phyloP scores from a whole-genome alignment of 2,329 filamentous ascomycete genomes.

The Verticillium tricorpus region DNA sequence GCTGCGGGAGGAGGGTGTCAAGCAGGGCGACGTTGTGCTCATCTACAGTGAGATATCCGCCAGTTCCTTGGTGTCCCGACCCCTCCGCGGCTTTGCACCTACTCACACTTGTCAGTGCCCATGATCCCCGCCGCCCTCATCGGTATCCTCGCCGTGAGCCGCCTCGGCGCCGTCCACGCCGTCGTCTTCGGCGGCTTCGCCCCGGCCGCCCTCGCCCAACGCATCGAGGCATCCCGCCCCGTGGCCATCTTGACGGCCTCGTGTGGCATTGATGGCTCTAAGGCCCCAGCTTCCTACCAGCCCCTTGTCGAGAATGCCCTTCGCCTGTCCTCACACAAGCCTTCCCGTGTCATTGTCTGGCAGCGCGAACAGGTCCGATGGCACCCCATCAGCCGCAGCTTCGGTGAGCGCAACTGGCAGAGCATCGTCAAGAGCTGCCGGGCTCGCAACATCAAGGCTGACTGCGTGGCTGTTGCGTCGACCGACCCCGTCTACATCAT shows the following conservation, averaged over 20 bases:
- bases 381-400: slow-evolving; percentile 61
- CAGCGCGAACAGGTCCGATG: slow-evolving; percentile 74
- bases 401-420: slow-evolving; percentile 77
- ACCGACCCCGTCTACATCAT: slow-evolving; percentile 85
- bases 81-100: not conserved
- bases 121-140: slow-evolving; percentile 92
- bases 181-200: slow-evolving; percentile 95
- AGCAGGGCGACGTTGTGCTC: slow-evolving; percentile 79
- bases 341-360: slow-evolving; percentile 72
- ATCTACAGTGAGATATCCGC: slow-evolving; percentile 66
- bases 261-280: slow-evolving; percentile 84
- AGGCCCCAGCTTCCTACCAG: slow-evolving; percentile 73
- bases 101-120: slow-evolving; percentile 57
- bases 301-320: slow-evolving; percentile 73
- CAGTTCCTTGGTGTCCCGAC: not conserved
- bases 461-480: slow-evolving; percentile 72
- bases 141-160: slow-evolving; percentile 75
- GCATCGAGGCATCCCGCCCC: slow-evolving; percentile 78
- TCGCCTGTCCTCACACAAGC: slow-evolving; percentile 63
- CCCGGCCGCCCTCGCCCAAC: slow-evolving; percentile 72
- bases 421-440: slow-evolving; percentile 66
- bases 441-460: slow-evolving; percentile 62
- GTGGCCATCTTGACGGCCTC: slow-evolving; percentile 79
- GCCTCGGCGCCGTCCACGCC: slow-evolving; percentile 82
- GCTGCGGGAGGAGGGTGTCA: slow-evolving; percentile 74